phyloP scores from a whole-genome alignment of 306 rosid species.

The Gynostemma pentaphyllum region DNA sequence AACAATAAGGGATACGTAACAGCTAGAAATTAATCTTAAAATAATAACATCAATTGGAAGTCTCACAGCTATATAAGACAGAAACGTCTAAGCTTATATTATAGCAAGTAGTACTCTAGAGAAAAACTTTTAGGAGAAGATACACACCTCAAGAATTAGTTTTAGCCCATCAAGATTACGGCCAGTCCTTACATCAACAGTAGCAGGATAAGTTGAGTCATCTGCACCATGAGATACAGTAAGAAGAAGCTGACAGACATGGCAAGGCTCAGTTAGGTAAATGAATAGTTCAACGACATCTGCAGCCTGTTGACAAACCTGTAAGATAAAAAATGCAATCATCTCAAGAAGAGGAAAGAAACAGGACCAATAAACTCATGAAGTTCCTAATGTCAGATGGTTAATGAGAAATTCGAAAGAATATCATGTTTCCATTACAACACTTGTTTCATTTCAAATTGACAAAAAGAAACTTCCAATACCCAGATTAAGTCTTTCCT shows the following conservation, averaged over 20 bases:
- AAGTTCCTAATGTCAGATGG: not conserved
- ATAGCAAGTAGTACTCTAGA: no score
- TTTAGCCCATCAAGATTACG: constrained; percentile 69
- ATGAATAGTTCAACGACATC: constrained; percentile 87
- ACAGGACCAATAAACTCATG: not conserved
- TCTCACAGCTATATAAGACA: not conserved
- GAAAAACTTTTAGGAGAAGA: constrained; percentile 11
- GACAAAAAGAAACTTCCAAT: constrained; percentile 22
- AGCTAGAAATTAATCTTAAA: not conserved
- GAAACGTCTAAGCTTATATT: constrained; percentile 1
- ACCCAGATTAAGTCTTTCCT: constrained; percentile 78
- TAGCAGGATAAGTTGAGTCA: constrained; percentile 94
- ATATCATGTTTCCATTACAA: constrained; percentile 14
- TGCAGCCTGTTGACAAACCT: constrained; percentile 85
- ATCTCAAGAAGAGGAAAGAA: not conserved
- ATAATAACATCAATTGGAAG: not conserved
- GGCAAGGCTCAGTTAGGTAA: constrained; percentile 95
- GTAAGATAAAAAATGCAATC: constrained; percentile 26
- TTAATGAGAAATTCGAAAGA: constrained; percentile 6
- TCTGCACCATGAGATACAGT: constrained; percentile 95
- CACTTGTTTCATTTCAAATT: constrained; percentile 1
- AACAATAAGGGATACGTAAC: not conserved
- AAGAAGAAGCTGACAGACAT: constrained; percentile 99
- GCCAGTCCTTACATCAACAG: constrained; percentile 88
- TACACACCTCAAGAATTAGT: constrained; percentile 76